Base-by-base conservation (phyloP, 192 early-diverging fungal species). In the Chytriomyces confervae region DNA sequence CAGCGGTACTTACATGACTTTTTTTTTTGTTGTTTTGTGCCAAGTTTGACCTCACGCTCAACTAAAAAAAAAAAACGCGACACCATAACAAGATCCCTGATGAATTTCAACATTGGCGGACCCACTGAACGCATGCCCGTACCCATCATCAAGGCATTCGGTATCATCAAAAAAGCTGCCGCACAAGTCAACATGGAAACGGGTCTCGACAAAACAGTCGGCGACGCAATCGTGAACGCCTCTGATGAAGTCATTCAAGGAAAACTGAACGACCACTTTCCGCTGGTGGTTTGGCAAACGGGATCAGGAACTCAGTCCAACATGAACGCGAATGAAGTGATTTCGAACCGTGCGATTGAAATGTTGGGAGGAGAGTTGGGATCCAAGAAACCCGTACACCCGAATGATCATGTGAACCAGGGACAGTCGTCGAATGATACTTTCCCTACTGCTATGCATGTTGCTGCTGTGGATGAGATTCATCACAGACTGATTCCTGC, bases 351-450 rank as follows among this genome's bases (percentile, higher is more conserved):
- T 51, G 98, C 98, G 29, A 97, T 95, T 78, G 95, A 99, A 84
- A 87, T 98, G 49, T 82, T 98, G 51, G 86, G 86, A 27, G 96
- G 95, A 66, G 92, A 95, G 82, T 88, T 96, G 57, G 97, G 97
- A 63, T 89, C 86, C 83, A 96, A 99, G 91, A 91, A 89, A 70
- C 95, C 95, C 18, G 95, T 99, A 45, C 98, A 99, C 82, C 98
- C 98, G 50, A 99, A 99, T 85, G 98, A 99, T 86, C 96, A 98
- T 71, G 97, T 98, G 80, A 99, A 99, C 91, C 97, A 95, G 90
- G 93, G 93, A 69, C 97, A 98, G 86, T 96, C 95, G 50, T 97
- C 95, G 60, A 99, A 99, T 82, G 97, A 99, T 81, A 97, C 96
- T 78, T 99, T 99, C 90, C 98, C 98, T 36, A 98, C 97, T 43